Base-by-base conservation (phyloP, 192 early-diverging fungal species). In the Spizellomyces punctatus region DNA sequence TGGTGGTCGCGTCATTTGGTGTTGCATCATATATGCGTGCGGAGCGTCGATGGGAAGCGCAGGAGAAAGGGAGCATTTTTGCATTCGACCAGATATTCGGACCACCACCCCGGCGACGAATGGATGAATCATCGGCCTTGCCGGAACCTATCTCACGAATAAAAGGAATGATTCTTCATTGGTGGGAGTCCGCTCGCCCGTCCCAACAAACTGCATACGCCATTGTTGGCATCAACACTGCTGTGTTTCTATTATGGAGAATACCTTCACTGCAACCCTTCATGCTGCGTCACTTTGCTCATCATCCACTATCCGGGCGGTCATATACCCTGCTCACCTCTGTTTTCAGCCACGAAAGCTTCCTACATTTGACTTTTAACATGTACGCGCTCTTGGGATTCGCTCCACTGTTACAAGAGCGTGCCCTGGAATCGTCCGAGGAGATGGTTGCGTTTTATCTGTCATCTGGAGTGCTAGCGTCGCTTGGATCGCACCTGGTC, bases 321-420 rank as follows among this genome's bases (percentile, higher is more conserved):
- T 86, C 88, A 10, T 86, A 91, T 63, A 96, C 94, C 6, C 64
- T 96, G 52, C 64, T 96, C 44, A 94, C 95, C 1, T 86, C 84
- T 45, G 81, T 84, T 22, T 95, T 96, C 69, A 91, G 89, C 22
- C 95, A 96, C 58, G 78, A 84, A 49, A 83, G 82, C 10, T 48
- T 92, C 7, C 79, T 87, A 82, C 95, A 95, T 75, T 83, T 95
- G 61, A 74, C 71, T 7, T 89, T 95, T 78, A 95, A 95, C 78
- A 93, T 90, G 83, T 72, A 94, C 60, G 94, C 85, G 17, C 74
- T 95, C 46, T 81, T 83, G 52, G 69, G 77, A 2, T 81, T 79
- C 63, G 62, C 62, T 10, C 66, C 67, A 6, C 8, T 76, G 5
- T 69, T 73, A 27, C 66, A 81, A 45, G 46, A 67, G 36, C 43